These are phyloP conservation scores for Tolypocladium sp. DNA, from an alignment of 2,329 filamentous ascomycete genomes.

Conservation along the genomic window DNA sequence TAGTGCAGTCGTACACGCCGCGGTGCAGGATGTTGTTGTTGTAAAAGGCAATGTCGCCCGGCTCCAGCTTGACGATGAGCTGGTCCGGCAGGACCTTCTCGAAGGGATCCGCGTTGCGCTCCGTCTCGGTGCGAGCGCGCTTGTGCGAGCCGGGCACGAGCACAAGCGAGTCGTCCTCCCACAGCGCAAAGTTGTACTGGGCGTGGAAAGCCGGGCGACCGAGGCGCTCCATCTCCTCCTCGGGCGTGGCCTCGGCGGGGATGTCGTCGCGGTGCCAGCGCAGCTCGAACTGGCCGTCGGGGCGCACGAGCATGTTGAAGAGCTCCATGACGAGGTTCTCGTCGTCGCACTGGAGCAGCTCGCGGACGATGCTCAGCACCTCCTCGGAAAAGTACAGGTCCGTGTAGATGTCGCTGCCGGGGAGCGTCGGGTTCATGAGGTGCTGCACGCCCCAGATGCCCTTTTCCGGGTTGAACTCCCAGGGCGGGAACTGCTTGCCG, in stretches of 20 bases:
- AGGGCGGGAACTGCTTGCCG: slow-evolving; percentile 86
- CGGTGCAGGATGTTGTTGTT: slow-evolving; percentile 82
- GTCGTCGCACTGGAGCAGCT: slow-evolving; percentile 48
- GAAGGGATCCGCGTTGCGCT: slow-evolving; percentile 59
- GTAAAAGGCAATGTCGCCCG: slow-evolving; percentile 80
- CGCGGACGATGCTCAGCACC: slow-evolving; percentile 53
- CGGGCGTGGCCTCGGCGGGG: slow-evolving; percentile 50
- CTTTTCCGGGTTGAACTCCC: slow-evolving; percentile 48
- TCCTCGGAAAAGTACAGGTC: slow-evolving; percentile 62
- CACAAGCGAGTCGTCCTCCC: slow-evolving; percentile 62
- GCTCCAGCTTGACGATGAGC: slow-evolving; percentile 53
- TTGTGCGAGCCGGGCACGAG: slow-evolving; percentile 70
- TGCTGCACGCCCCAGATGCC: slow-evolving; percentile 91
- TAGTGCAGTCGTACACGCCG: slow-evolving; percentile 50
- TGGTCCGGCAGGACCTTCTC: slow-evolving; percentile 53
- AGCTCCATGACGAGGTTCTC: slow-evolving; percentile 75
- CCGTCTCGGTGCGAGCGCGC: slow-evolving; percentile 58
- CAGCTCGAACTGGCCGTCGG: slow-evolving; percentile 61
- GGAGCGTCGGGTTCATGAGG: slow-evolving; percentile 65
- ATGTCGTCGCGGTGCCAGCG: slow-evolving; percentile 86
- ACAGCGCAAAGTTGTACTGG: slow-evolving; percentile 82
- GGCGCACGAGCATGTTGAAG: slow-evolving; percentile 76
- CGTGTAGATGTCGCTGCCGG: slow-evolving; percentile 52
- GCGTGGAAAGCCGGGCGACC: slow-evolving; percentile 58
- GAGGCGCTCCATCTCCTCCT: slow-evolving; percentile 58